Conservation (phyloP, 2,329 filamentous ascomycete species). For the Aspergillus ustus region DNA sequence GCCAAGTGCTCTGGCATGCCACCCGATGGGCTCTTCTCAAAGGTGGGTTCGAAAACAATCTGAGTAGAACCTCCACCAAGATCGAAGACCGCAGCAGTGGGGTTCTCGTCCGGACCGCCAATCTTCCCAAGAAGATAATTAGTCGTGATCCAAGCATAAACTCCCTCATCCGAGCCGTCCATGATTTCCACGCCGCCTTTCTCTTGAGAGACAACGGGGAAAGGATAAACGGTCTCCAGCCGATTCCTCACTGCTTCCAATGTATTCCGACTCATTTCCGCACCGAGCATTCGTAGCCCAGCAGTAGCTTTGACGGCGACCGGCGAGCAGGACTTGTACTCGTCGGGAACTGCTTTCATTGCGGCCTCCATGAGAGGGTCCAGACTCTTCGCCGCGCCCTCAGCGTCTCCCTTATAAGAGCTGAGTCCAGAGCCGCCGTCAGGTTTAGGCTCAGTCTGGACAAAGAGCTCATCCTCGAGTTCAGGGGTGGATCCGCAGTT, state of each 20-base stretch:
- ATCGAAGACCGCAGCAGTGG: constrained; percentile 93
- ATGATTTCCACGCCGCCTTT: constrained; percentile 93
- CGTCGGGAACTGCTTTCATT: constrained; percentile 80
- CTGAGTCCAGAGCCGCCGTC: constrained; percentile 80
- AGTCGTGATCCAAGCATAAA: constrained; percentile 98
- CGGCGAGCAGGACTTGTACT: constrained; percentile 88
- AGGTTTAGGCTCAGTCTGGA: constrained; percentile 81
- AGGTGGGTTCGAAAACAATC: constrained; percentile 97
- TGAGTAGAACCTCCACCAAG: constrained; percentile 96
- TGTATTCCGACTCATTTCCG: constrained; percentile 80
- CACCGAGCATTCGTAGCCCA: constrained; percentile 83
- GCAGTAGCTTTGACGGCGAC: constrained; percentile 98
- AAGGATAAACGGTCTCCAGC: constrained; percentile 88
- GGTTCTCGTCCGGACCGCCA: constrained; percentile 84
- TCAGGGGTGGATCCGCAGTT: constrained; percentile 96
- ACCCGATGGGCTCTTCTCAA: constrained; percentile 71
- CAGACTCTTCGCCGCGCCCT: constrained; percentile 85
- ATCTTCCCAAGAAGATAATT: constrained; percentile 99
- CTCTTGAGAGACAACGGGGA: constrained; percentile 86
- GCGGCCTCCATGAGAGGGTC: constrained; percentile 87
- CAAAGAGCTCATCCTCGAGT: constrained; percentile 88
- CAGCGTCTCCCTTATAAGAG: constrained; percentile 82
- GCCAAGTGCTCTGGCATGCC: constrained; percentile 85
- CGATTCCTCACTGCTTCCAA: constrained; percentile 81
- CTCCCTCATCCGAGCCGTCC: constrained; percentile 95